phyloP scores from a whole-genome alignment of 495 filamentous ascomycete species.

The Penicillium simplicissimum region DNA sequence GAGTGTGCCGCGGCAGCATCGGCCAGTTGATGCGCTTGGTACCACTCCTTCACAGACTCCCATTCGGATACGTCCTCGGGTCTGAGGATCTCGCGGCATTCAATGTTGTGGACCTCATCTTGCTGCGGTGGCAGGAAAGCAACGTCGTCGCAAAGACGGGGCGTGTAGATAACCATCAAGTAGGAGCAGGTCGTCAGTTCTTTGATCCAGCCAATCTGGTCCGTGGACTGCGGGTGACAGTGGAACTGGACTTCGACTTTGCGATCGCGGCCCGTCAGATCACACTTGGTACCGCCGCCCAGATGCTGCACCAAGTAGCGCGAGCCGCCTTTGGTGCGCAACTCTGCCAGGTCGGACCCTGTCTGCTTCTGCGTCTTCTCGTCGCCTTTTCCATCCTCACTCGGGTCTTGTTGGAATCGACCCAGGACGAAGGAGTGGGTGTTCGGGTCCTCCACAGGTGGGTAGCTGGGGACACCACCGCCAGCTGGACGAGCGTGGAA shows the following conservation, averaged over 20 bases:
- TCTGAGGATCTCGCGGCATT: slow-evolving; percentile 69
- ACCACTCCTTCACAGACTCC: slow-evolving; percentile 53
- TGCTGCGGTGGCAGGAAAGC: slow-evolving; percentile 88
- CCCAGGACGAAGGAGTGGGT: slow-evolving; percentile 83
- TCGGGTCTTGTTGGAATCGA: slow-evolving; percentile 42
- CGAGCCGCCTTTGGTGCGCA: slow-evolving; percentile 79
- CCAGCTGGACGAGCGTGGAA: slow-evolving; percentile 80
- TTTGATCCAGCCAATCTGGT: slow-evolving; percentile 93
- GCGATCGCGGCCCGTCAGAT: slow-evolving; percentile 81
- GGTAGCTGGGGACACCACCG: slow-evolving; percentile 65
- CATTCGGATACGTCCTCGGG: slow-evolving; percentile 59
- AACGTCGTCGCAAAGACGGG: slow-evolving; percentile 87
- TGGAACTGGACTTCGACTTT: slow-evolving; percentile 92
- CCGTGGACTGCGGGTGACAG: slow-evolving; percentile 77
- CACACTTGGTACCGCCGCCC: slow-evolving; percentile 83
- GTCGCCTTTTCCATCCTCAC: slow-evolving; percentile 28
- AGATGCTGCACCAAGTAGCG: slow-evolving; percentile 90
- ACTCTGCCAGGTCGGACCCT: slow-evolving; percentile 52
- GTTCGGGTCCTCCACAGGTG: slow-evolving; percentile 70
- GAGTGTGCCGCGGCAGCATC: slow-evolving; percentile 27
- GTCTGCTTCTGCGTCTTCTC: slow-evolving; percentile 33
- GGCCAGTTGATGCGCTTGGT: slow-evolving; percentile 38
- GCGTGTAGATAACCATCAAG: slow-evolving; percentile 91
- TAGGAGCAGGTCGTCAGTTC: slow-evolving; percentile 93
- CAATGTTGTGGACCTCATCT: slow-evolving; percentile 73